A percentile compares a stretch with the other conserved stretches of the same genome.
phyloP scores from a whole-genome alignment of 164 flowering plant genomes.

The Nymphaea colorata region DNA sequence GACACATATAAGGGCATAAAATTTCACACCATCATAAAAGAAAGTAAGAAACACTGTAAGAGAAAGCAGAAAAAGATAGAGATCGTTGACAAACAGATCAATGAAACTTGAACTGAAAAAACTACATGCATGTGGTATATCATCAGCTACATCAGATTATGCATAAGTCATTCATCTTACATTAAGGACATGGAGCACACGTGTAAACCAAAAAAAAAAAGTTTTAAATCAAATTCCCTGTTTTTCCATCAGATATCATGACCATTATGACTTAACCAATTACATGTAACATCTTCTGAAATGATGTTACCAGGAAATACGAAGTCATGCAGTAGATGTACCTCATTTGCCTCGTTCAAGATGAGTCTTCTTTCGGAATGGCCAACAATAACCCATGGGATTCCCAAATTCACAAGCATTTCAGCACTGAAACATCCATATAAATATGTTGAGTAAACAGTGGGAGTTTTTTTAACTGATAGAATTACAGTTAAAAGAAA shows the following conservation, averaged over 20 bases:
- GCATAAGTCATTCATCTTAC: not conserved
- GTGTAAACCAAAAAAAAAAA: not conserved
- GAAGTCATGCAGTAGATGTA: slow-evolving; percentile 7
- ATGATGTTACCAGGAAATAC: not conserved
- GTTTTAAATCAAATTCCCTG: not conserved
- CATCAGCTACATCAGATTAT: not conserved
- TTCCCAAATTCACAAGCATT: slow-evolving; percentile 66
- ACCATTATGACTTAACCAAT: not conserved
- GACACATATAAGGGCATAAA: too few species aligned
- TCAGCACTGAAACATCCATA: slow-evolving; percentile 43
- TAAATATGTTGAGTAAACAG: too few species aligned
- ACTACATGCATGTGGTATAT: not conserved
- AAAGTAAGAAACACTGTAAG: not conserved
- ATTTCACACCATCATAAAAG: not conserved
- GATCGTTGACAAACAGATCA: not conserved
- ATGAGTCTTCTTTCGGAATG: slow-evolving; percentile 72
- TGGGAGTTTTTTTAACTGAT: too few species aligned
- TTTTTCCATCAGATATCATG: not conserved
- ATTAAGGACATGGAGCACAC: not conserved
- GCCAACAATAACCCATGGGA: slow-evolving; percentile 85
- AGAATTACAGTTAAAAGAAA: too few species aligned
- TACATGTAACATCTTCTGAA: not conserved
- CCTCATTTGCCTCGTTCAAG: slow-evolving; percentile 61
- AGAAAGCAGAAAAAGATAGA: not conserved
- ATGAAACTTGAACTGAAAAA: not conserved